A percentile compares a stretch with the other conserved stretches of the same genome.
Evolutionary conservation across 257 asterid genomes (phyloP).

Genomic region (Scutellaria barbata): DNA sequence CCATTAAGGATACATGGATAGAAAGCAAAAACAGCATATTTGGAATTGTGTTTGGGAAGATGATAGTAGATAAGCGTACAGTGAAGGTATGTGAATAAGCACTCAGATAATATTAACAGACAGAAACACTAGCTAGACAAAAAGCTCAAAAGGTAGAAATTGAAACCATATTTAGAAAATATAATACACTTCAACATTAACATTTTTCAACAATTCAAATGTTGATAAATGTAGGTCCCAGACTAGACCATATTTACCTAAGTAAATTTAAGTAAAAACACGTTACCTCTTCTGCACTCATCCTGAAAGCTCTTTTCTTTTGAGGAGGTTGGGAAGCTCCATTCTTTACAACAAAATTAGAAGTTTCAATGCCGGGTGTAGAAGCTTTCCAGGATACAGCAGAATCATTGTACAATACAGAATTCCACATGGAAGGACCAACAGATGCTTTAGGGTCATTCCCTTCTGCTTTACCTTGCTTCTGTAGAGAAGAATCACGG

Average conservation of each 20-base stretch:
- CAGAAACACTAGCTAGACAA: constrained; percentile 15
- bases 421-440: constrained; percentile 35
- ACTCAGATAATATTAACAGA: constrained; percentile 7
- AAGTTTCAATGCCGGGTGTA: constrained; percentile 13
- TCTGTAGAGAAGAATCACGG: constrained; percentile 41
- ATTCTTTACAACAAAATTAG: constrained; percentile 36
- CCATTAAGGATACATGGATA: background rate
- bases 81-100: background rate
- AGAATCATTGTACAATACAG: constrained; percentile 35
- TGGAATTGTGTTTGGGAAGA: background rate
- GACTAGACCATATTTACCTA: background rate
- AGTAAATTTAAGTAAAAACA: constrained; percentile 3
- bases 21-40: background rate
- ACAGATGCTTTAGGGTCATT: constrained; percentile 37
- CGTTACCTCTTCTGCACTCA: constrained; percentile 77
- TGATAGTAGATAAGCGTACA: background rate
- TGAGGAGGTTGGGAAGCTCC: constrained; percentile 54
- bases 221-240: background rate
- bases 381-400: constrained; percentile 36
- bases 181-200: constrained; percentile 2
- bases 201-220: background rate
- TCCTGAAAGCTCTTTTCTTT: constrained; percentile 68
- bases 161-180: background rate
- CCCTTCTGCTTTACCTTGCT: constrained; percentile 41
- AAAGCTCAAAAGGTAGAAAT: background rate